Percentiles rank a stretch among this genome's conserved stretches.
These are phyloP conservation scores for Epichloe brachyelytri DNA, from an alignment of 2,329 filamentous ascomycete species.

Conservation along the genomic window DNA sequence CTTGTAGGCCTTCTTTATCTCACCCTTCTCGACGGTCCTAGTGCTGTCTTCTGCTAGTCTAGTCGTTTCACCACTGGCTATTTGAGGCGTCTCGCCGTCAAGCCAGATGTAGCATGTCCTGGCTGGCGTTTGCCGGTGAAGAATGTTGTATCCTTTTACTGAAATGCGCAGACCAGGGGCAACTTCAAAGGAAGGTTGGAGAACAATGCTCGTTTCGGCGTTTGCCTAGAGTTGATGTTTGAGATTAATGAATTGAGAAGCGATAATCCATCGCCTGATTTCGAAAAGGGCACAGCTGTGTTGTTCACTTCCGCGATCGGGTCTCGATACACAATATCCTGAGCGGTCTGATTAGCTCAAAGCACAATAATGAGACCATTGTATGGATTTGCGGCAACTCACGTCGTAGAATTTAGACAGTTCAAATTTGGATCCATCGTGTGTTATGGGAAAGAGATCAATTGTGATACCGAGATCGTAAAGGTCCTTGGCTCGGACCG, in stretches of 20 bases:
- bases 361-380: too few species aligned
- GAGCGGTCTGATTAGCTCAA: neutral
- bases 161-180: conserved; percentile 76
- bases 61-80: conserved; percentile 62
- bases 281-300: conserved; percentile 44
- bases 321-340: conserved; percentile 86
- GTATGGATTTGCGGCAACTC: conserved; percentile 14
- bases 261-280: conserved; percentile 61
- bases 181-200: conserved; percentile 77
- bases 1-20: conserved; percentile 87
- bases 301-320: conserved; percentile 52
- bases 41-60: conserved; percentile 67
- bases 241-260: conserved; percentile 70
- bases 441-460: conserved; percentile 82
- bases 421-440: conserved; percentile 59
- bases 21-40: conserved; percentile 61
- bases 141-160: conserved; percentile 82
- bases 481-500: conserved; percentile 82
- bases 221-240: conserved; percentile 82
- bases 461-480: conserved; percentile 89
- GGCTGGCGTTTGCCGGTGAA: conserved; percentile 71
- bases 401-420: conserved; percentile 84
- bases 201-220: conserved; percentile 75
- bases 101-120: conserved; percentile 81
- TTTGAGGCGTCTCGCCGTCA: conserved; percentile 71